Base-by-base conservation (phyloP, 2,329 filamentous ascomycete species). In the Neofusicoccum umdonicola region DNA sequence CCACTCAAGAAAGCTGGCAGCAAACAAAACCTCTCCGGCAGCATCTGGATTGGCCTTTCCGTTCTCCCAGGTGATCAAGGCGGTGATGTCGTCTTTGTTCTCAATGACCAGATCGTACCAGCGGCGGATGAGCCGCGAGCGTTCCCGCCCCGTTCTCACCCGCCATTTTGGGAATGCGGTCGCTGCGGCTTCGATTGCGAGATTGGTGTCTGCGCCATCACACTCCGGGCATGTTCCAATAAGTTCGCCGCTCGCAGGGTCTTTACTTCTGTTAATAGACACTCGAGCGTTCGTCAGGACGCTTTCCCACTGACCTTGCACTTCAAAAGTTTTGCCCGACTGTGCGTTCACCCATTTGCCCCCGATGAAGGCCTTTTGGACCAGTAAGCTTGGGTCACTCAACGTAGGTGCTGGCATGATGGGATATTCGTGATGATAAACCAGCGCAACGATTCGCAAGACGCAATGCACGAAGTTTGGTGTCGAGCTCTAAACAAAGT, bases 21-120 rank as follows among this genome's bases (percentile, higher is more conserved):
- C 47, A 13, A 31, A 51, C 2, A 31, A 13, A 0, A 51, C 22
- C 13, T 79, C 77, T 22, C 77, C 76, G 66, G 76, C 77, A 17
- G 77, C 77, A 64, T 79, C 77, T 11, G 88, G 84, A 27, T 88
- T 72, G 1, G 91, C 89, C 80, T 94, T 94, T 68, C 91, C 91
- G 69, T 93, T 94, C 80, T 94, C 91, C 86, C 88, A 89, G 39
- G 90, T 93, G 70, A 93, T 91, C 66, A 94, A 81, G 64, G 81
- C 89, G n/a, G 90, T 89, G 39, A 94, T 80, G 73, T 94, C 91
- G 34, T 91, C 90, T 34, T 84, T 80, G 71, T 93, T 91, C 67
- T 88, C 88, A 42, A 88, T 27, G n/a, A 47, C 15, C 9, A 60
- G 41, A 15, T 60, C 56, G 13, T n/a, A 60, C 17, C 37, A 44